Percentiles rank a stretch among this genome's conserved stretches.
These are phyloP conservation scores for Ceratobasidium sp. DNA, from an alignment of 1,284 basidiomycete genomes.

Conservation along the genomic window DNA sequence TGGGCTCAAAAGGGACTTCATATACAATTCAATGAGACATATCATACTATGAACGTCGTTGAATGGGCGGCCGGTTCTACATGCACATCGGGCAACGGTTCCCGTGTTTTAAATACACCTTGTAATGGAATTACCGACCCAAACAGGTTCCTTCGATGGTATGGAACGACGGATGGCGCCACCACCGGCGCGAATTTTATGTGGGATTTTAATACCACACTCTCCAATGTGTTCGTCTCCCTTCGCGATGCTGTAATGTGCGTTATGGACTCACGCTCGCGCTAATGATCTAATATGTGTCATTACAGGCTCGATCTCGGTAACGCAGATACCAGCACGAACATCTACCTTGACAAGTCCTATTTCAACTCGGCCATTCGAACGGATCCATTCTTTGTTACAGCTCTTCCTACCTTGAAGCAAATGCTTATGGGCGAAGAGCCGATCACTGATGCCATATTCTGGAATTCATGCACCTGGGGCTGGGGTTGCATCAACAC, in stretches of 20 bases:
- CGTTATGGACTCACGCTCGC: no score
- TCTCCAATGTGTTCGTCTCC: conserved; percentile 4
- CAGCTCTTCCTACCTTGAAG: not conserved
- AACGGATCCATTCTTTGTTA: not conserved
- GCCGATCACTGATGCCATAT: not conserved
- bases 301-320: conserved; percentile 21
- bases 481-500: conserved; percentile 14
- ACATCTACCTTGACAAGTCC: conserved; percentile 27
- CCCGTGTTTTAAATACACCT: not conserved
- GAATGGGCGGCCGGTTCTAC: conserved; percentile 3
- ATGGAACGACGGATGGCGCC: not conserved
- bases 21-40: not conserved
- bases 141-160: not conserved
- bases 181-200: not conserved
- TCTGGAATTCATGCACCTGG: conserved; percentile 12
- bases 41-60: not conserved
- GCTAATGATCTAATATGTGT: no score
- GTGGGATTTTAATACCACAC: not conserved
- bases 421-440: not conserved
- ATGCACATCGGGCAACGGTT: not conserved
- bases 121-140: not conserved
- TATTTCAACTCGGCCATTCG: conserved; percentile 7
- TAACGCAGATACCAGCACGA: not conserved
- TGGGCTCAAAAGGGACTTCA: not conserved
- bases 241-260: conserved; percentile 11